These are phyloP conservation scores for Aspergillus sp. DNA, from an alignment of 2,329 filamentous ascomycete species.

Conservation along the genomic window DNA sequence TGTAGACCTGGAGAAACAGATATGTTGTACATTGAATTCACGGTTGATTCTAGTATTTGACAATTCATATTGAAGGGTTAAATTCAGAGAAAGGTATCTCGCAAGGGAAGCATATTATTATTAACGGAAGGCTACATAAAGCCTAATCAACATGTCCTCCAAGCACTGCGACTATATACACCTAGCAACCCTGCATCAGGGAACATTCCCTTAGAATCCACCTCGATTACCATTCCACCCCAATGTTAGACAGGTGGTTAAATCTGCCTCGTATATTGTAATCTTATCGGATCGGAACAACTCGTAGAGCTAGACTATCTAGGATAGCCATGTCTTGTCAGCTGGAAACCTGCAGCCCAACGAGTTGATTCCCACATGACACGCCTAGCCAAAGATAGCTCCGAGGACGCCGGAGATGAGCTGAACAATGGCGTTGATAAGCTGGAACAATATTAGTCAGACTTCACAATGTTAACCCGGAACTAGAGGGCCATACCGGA, in stretches of 20 bases:
- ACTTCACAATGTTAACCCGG: not conserved
- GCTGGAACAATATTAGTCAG: not conserved
- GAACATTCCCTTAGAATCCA: not conserved
- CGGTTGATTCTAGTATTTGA: too few species aligned
- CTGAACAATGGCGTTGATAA: not conserved
- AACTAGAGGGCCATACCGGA: not conserved
- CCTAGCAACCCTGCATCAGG: not conserved
- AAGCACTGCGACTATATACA: slow-evolving; percentile 7
- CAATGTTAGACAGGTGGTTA: not conserved
- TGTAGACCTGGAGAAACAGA: too few species aligned
- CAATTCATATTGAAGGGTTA: too few species aligned
- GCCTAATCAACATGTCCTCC: not conserved
- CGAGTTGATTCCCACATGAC: not conserved
- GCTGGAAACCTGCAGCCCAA: not conserved
- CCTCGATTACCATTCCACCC: not conserved
- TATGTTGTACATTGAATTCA: too few species aligned
- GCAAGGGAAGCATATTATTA: slow-evolving; percentile 5
- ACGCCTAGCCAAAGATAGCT: not conserved
- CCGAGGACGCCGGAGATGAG: not conserved
- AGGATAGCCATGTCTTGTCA: not conserved
- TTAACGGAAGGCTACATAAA: not conserved
- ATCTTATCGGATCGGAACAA: not conserved
- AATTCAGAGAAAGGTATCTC: not conserved
- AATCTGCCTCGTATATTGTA: not conserved
- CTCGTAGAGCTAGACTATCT: not conserved